phyloP scores from a whole-genome alignment of 2,329 filamentous ascomycete genomes.

The Monosporascus sp. region DNA sequence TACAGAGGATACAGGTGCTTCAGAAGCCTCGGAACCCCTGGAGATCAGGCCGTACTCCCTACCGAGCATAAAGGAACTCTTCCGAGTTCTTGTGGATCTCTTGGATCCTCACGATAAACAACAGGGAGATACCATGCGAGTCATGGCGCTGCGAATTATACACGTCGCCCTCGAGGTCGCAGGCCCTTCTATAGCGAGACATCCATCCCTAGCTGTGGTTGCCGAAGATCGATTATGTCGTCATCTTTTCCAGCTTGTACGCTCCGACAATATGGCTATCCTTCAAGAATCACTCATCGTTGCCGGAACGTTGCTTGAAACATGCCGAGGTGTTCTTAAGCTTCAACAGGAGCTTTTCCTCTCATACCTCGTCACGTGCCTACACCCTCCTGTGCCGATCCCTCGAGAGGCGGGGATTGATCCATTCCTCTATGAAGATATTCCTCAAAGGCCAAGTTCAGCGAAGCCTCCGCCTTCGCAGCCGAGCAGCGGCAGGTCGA shows the following conservation, averaged over 20 bases:
- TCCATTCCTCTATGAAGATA: constrained; percentile 83
- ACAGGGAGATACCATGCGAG: constrained; percentile 89
- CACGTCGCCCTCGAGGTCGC: constrained; percentile 96
- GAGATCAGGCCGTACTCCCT: constrained; percentile 85
- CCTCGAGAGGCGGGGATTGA: constrained; percentile 87
- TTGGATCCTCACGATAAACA: constrained; percentile 89
- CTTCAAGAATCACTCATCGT: constrained; percentile 90
- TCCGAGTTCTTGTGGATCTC: constrained; percentile 88
- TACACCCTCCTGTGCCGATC: constrained; percentile 92
- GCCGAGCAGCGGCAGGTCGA: constrained; percentile 72
- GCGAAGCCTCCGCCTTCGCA: constrained; percentile 74
- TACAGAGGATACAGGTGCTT: constrained; percentile 9
- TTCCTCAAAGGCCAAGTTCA: constrained; percentile 84
- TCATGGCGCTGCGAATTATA: constrained; percentile 95
- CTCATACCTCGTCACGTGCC: constrained; percentile 87
- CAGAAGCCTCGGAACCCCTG: constrained; percentile 26
- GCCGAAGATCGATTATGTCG: constrained; percentile 92
- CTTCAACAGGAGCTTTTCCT: constrained; percentile 94
- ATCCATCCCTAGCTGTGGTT: constrained; percentile 79
- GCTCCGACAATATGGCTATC: constrained; percentile 94
- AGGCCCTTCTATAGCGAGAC: constrained; percentile 87
- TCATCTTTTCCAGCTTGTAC: constrained; percentile 91
- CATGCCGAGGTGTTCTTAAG: constrained; percentile 85
- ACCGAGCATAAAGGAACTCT: constrained; percentile 89
- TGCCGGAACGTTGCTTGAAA: constrained; percentile 82